Evolutionary conservation across 2,329 filamentous ascomycete species (phyloP).

Genomic region (Rutstroemia sydowiana): DNA sequence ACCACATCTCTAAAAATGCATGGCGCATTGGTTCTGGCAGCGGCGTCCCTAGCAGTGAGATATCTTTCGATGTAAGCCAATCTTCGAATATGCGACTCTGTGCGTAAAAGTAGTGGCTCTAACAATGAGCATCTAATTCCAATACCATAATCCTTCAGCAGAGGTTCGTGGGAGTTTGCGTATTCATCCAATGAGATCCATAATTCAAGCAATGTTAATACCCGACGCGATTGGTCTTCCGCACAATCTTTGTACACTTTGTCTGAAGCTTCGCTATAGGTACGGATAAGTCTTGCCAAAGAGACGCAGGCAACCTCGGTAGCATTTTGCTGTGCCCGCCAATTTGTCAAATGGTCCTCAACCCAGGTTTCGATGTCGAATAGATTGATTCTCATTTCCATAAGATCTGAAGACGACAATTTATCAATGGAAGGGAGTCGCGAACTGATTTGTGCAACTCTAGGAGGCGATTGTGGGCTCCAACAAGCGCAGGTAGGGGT

Average conservation of each 20-base stretch:
- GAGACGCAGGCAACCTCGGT: constrained; percentile 24
- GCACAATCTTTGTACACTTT: constrained; percentile 35
- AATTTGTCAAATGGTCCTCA: constrained; percentile 31
- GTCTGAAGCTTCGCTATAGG: constrained; percentile 30
- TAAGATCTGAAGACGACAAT: no score
- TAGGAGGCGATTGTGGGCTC: no score
- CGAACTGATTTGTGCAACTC: no score
- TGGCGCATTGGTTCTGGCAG: constrained; percentile 23
- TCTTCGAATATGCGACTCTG: constrained; percentile 38
- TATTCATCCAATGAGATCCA: constrained; percentile 51
- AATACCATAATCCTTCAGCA: constrained; percentile 41
- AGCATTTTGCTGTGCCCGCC: constrained; percentile 30
- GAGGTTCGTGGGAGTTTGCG: constrained; percentile 32
- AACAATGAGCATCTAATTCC: constrained; percentile 36
- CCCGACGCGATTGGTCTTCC: constrained; percentile 44
- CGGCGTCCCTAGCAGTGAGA: constrained; percentile 24
- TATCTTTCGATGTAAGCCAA: constrained; percentile 42
- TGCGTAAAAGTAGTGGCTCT: constrained; percentile 39
- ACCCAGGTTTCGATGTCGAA: constrained; percentile 50
- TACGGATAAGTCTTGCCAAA: constrained; percentile 28
- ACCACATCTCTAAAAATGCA: no score
- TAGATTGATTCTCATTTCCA: no score
- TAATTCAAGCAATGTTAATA: constrained; percentile 48
- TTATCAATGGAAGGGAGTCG: no score
- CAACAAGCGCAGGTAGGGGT: no score